Percentiles rank a stretch among this genome's conserved stretches.
Conservation (phyloP, 176 grass and related monocot genomes). For the Raddia distichophylla region DNA sequence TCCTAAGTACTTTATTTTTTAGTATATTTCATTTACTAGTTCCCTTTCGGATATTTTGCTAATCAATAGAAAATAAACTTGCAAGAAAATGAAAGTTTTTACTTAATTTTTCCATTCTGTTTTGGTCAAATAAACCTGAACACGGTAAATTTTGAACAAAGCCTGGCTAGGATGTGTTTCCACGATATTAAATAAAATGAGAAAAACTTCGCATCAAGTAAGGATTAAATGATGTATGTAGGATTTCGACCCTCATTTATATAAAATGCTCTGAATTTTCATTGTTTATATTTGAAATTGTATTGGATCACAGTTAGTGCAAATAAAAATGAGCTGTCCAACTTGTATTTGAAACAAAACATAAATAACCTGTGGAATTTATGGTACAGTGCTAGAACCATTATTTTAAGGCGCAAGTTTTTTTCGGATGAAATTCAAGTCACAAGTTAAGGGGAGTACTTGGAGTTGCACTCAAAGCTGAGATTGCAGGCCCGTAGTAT, state of each 20-base stretch:
- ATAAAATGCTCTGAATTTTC: neutral
- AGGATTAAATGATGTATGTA: neutral
- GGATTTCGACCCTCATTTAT: neutral
- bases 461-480: constrained; percentile 83
- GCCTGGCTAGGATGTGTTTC: neutral
- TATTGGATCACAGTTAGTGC: neutral
- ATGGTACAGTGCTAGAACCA: neutral
- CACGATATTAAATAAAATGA: constrained; percentile 2
- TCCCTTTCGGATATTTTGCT: neutral
- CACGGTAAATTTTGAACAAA: neutral
- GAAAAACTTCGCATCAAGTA: neutral
- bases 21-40: constrained; percentile 14
- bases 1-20: neutral
- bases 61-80: neutral
- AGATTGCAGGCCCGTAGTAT: constrained; percentile 79
- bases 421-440: neutral
- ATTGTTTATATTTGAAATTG: neutral
- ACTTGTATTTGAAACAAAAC: neutral
- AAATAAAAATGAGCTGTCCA: neutral
- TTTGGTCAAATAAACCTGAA: neutral
- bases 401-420: neutral
- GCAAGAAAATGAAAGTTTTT: neutral
- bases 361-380: neutral
- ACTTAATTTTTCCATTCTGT: neutral
- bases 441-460: constrained; percentile 35